Conservation (phyloP, 805 yeast genomes). For the Metschnikowia cerradonensis region DNA sequence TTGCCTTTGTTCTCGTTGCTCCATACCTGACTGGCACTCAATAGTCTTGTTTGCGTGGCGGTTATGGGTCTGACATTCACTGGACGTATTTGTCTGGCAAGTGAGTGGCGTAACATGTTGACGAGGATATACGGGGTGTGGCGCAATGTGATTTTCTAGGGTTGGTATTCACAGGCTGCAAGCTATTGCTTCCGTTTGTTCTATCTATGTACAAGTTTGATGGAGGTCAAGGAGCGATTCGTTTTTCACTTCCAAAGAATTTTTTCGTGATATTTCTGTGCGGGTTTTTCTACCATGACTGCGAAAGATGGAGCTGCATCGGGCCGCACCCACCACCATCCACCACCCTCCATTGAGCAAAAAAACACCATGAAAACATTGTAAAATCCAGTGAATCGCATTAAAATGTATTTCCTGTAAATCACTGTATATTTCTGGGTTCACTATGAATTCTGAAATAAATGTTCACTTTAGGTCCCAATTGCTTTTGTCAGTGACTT, state of each 20-base stretch:
- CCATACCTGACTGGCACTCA: conserved; percentile 10
- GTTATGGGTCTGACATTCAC: conserved; percentile 3
- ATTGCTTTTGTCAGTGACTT: too few species aligned
- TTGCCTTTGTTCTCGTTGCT: conserved; percentile 23
- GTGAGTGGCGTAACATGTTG: conserved; percentile 16
- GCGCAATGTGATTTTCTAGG: not conserved
- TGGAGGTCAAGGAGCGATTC: conserved; percentile 1
- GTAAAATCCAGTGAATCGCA: too few species aligned
- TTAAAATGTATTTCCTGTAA: too few species aligned
- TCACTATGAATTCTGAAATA: too few species aligned
- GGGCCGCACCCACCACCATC: not conserved
- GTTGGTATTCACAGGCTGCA: not conserved
- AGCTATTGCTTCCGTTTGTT: not conserved
- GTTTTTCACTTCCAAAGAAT: not conserved
- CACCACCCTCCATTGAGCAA: too few species aligned
- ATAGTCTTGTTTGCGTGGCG: conserved; percentile 6
- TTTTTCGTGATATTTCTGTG: conserved; percentile 2
- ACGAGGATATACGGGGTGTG: not conserved
- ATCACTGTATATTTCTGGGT: too few species aligned
- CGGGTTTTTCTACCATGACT: conserved; percentile 1
- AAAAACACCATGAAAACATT: too few species aligned
- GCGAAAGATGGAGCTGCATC: conserved; percentile 2
- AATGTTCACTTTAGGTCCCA: too few species aligned
- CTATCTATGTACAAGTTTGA: conserved; percentile 5
- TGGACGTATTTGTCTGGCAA: conserved; percentile 10